These are phyloP conservation scores for Cytospora leucostoma DNA, from an alignment of 2,329 filamentous ascomycete species.

Conservation along the genomic window DNA sequence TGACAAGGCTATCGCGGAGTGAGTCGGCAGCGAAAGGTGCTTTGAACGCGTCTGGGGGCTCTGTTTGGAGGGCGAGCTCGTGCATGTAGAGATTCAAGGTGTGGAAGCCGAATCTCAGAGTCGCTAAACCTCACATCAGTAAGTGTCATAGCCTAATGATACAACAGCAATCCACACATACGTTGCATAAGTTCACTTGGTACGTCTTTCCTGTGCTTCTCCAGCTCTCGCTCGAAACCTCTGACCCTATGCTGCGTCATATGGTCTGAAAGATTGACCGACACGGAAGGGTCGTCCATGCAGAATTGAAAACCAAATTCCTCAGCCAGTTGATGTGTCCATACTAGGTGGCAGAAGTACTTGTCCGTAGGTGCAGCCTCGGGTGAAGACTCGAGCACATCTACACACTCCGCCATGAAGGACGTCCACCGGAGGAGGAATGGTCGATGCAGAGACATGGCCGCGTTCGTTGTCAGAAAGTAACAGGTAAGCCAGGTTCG, in stretches of 20 bases:
- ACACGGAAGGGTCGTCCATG: conserved; percentile 62
- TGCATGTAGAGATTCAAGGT: conserved; percentile 73
- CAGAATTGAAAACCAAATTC: conserved; percentile 68
- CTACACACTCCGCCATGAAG: conserved; percentile 63
- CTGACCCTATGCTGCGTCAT: conserved; percentile 66
- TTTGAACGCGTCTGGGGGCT: conserved; percentile 57
- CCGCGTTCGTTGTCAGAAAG: conserved; percentile 59
- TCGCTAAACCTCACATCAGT: conserved; percentile 47
- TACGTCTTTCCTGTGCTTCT: conserved; percentile 59
- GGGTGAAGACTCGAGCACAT: conserved; percentile 54
- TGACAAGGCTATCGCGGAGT: conserved; percentile 45
- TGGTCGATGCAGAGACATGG: conserved; percentile 63
- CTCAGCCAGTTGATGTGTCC: conserved; percentile 65
- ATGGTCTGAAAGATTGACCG: conserved; percentile 59
- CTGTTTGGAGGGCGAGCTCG: conserved; percentile 70
- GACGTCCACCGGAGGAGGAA: conserved; percentile 61
- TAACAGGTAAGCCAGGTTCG: conserved; percentile 63
- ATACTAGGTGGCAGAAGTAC: conserved; percentile 60
- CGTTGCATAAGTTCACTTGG: conserved; percentile 55
- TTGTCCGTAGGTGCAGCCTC: conserved; percentile 59
- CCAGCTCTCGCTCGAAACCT: conserved; percentile 65
- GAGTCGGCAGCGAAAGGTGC: conserved; percentile 49
- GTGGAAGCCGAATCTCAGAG: conserved; percentile 63
- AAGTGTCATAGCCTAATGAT: not conserved
- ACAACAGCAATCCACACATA: conserved; percentile 43